Evolutionary conservation across 2,329 filamentous ascomycete genomes (phyloP).

Genomic region (Colletotrichum nymphaeae): DNA sequence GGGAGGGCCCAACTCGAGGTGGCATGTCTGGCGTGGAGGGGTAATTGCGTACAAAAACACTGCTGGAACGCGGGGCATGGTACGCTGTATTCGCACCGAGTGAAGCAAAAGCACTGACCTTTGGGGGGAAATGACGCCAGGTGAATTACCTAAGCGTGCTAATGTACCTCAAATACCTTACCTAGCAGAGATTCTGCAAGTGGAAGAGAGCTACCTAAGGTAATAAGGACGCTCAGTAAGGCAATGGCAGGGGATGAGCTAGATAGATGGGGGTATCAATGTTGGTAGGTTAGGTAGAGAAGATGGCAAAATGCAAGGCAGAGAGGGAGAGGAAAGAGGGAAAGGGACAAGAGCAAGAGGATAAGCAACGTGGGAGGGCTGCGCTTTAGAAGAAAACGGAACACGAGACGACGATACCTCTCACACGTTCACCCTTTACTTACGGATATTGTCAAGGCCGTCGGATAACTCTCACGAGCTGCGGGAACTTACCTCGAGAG

Average conservation of each 20-base stretch:
- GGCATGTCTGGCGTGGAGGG: conserved; percentile 35
- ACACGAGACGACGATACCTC: background rate
- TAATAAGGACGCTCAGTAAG: background rate
- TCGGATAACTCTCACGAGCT: background rate
- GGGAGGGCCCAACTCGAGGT: conserved; percentile 3
- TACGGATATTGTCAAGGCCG: background rate
- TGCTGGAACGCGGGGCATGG: conserved; percentile 26
- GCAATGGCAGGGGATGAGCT: background rate
- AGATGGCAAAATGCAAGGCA: background rate
- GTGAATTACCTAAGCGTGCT: background rate
- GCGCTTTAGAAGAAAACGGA: background rate
- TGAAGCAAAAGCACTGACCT: conserved; percentile 24
- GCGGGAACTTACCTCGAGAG: background rate
- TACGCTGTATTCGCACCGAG: background rate
- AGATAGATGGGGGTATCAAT: background rate
- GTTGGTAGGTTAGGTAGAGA: background rate
- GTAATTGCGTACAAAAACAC: conserved; percentile 23
- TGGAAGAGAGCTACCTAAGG: background rate
- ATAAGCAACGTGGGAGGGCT: background rate
- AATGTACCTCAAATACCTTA: background rate
- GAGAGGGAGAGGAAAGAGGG: background rate
- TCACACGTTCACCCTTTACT: background rate
- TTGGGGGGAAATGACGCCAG: conserved; percentile 1
- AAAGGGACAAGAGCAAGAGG: background rate
- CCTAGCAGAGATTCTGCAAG: background rate